phyloP scores from a whole-genome alignment of 495 filamentous ascomycete genomes.

The Astrothelium subdiscretum region DNA sequence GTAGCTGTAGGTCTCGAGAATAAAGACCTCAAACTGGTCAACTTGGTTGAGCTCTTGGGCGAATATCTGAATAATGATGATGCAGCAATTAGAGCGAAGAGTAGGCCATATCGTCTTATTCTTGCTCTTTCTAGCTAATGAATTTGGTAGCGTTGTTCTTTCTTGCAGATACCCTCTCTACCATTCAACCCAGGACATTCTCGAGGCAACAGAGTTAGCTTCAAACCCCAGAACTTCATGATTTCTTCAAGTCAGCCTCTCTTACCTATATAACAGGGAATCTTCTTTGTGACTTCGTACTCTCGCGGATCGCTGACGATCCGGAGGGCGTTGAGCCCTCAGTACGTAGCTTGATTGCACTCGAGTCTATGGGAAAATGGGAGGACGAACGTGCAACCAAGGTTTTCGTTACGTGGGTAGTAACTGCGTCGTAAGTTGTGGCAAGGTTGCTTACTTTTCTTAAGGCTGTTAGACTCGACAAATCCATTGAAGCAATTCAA shows the following conservation, averaged over 20 bases:
- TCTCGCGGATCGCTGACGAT: slow-evolving; percentile 29
- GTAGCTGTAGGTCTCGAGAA: slow-evolving; percentile 42
- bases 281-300: slow-evolving; percentile 30
- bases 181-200: slow-evolving; percentile 46
- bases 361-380: slow-evolving; percentile 31
- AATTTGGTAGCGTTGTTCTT: slow-evolving; percentile 44
- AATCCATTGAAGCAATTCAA: slow-evolving; percentile 30
- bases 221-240: not conserved
- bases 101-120: slow-evolving; percentile 9
- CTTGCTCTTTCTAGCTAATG: not conserved
- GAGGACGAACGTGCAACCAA: slow-evolving; percentile 23
- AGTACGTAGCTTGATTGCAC: slow-evolving; percentile 23
- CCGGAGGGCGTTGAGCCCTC: slow-evolving; percentile 25
- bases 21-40: slow-evolving; percentile 51
- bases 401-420: slow-evolving; percentile 21
- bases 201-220: slow-evolving; percentile 48
- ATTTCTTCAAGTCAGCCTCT: not conserved
- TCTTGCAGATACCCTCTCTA: slow-evolving; percentile 51
- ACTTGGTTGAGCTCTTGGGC: slow-evolving; percentile 54
- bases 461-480: slow-evolving; percentile 24
- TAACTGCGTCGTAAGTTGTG: not conserved
- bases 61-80: slow-evolving; percentile 66
- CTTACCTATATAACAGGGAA: slow-evolving; percentile 15
- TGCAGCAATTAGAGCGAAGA: slow-evolving; percentile 46
- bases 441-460: not conserved